A percentile compares a stretch with the other conserved stretches of the same genome.
These are phyloP conservation scores for Aspergillus sp. DNA, from an alignment of 2,329 filamentous ascomycete species.

Conservation along the genomic window DNA sequence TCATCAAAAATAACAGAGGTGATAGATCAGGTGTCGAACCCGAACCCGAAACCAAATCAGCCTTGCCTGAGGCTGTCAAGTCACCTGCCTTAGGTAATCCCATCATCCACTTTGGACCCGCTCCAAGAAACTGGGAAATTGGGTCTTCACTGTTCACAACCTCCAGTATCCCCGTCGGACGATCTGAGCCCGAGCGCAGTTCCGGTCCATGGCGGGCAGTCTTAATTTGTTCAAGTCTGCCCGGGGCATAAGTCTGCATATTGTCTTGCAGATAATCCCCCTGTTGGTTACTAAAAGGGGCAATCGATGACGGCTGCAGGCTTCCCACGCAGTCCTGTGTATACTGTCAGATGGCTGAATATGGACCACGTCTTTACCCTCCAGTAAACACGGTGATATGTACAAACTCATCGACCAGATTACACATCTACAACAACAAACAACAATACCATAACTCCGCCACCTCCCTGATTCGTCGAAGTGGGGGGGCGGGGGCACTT, in stretches of 20 bases:
- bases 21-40: not conserved
- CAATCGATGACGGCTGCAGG: not conserved
- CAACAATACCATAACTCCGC: not conserved
- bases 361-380: not conserved
- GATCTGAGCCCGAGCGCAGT: not conserved
- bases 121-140: not conserved
- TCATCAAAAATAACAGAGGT: not conserved
- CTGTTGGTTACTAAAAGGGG: not conserved
- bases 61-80: conserved; percentile 6
- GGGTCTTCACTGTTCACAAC: not conserved
- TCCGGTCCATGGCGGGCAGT: too few relatives aligned
- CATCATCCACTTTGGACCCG: not conserved
- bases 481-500: not conserved
- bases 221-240: not conserved
- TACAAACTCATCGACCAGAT: not conserved
- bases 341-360: not conserved
- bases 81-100: conserved; percentile 3
- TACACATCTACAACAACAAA: not conserved
- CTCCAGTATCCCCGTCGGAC: not conserved
- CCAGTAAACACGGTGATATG: not conserved
- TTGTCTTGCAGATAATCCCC: not conserved
- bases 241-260: not conserved
- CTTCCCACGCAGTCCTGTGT: not conserved
- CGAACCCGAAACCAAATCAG: not conserved
- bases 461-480: not conserved